Evolutionary conservation across 495 filamentous ascomycete genomes (phyloP).

Genomic region (Tuber magnatum): DNA sequence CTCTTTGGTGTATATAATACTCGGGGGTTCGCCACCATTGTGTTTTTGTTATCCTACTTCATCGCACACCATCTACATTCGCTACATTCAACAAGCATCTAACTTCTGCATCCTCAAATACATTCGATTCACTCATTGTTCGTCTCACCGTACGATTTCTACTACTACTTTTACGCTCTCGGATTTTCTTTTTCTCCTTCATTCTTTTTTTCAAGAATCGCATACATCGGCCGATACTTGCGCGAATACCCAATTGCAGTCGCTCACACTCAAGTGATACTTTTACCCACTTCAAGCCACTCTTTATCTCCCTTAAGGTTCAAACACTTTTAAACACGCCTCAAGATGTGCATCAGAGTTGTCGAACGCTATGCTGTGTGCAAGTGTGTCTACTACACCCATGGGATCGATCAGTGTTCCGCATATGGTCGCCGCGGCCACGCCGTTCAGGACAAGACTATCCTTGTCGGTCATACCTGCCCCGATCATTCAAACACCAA

Average conservation of each 20-base stretch:
- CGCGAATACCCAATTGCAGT: slow-evolving; percentile 5
- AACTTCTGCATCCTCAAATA: slow-evolving; percentile 15
- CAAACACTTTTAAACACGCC: slow-evolving; percentile 19
- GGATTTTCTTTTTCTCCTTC: neutral
- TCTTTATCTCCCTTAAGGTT: slow-evolving; percentile 14
- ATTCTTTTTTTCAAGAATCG: slow-evolving; percentile 5
- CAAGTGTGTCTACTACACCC: slow-evolving; percentile 72
- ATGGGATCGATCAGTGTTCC: slow-evolving; percentile 67
- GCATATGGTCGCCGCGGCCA: slow-evolving; percentile 67
- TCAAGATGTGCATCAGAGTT: slow-evolving; percentile 63
- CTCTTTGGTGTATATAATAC: slow-evolving; percentile 28
- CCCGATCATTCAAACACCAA: slow-evolving; percentile 49
- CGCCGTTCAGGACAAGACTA: slow-evolving; percentile 60
- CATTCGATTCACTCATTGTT: neutral
- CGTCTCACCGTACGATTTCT: neutral
- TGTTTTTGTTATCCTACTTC: slow-evolving; percentile 6
- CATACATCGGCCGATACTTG: neutral
- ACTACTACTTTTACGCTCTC: neutral
- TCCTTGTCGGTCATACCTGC: slow-evolving; percentile 77
- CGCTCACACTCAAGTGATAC: neutral
- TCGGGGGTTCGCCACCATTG: slow-evolving; percentile 17
- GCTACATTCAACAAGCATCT: neutral
- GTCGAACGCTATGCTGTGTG: slow-evolving; percentile 72
- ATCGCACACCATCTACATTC: slow-evolving; percentile 15
- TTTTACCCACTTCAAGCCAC: neutral